Evolutionary conservation across 306 rosid species (phyloP), one percentile per base, ranked within the genome.

Genomic region (Casuarina cunninghamiana): DNA sequence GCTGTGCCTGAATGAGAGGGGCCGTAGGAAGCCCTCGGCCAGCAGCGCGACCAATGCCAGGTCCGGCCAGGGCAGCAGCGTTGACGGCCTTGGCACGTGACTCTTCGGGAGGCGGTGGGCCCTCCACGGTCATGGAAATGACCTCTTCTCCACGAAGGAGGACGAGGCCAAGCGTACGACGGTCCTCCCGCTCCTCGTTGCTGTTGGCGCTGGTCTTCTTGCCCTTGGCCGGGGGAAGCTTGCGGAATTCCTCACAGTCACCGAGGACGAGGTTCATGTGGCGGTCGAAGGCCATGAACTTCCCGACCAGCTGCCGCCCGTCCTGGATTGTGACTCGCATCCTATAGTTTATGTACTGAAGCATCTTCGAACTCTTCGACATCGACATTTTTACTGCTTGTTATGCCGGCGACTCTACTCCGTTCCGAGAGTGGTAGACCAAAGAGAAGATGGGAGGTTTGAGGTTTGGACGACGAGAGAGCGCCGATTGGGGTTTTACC

Each of bases 351-450:
- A 93, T 90, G 86, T 87, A 96, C 63, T 96, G 99, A 17, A 96
- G 96, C 99, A 96, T 96, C 90, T 96, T 96, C 10, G 99, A 93
- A 85, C 98, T 92, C 93, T 94, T 94, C 10, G 98, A 92, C 98
- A 94, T 90, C 93, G 98, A 94, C 98, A 94, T 94, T 86, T 81
- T 91, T 10, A 42, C 15, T 21, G 15, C 12, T 19, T 58, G 10
- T 58, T 10, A 8, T 32, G 39, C 16, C 0, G 5, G 2, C 7
- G 9, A 53, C 58, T 53, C n/a, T 2, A 53, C 26, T 53, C n/a
- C 8, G 21, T n/a, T 2, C 19, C 7, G 3, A 53, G 58, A 53
- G 17, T 53, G 58, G 51, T 48, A 48, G 51, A 48, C 13, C 9
- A 48, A 48, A 10, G 13, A 13, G 51, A 48, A 26, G 32, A 26